Evolutionary conservation across 2,329 filamentous ascomycete species (phyloP), one percentile per base, ranked within the genome.

Genomic region (Helotiales sp.): DNA sequence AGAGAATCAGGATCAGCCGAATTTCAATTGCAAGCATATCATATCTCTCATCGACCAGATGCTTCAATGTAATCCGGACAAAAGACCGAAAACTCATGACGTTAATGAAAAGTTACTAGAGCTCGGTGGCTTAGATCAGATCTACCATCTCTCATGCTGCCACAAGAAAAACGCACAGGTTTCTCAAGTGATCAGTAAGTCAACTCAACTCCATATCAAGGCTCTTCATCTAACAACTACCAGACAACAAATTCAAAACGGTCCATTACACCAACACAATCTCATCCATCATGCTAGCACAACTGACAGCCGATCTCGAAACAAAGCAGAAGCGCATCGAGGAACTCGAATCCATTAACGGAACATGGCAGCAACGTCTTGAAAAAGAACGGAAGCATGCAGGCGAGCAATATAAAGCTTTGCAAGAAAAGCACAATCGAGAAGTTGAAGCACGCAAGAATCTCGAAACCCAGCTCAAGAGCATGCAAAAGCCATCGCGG

Each of bases 81-180:
- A 85, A 60, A 79, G 86, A 28, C 86, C 85, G 2, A 78, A 81
- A 0, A 84, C 83, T 2, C 74, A 77, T 11, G 83, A 86, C 71
- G 84, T 87, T 7, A 84, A 85, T 71, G 79, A 81, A 49, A 79
- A 79, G 61, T 75, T 84, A 3, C 80, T 79, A 1, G 80, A 80
- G 70, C 76, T 84, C 0, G 83, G 83, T 3, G 82, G 82, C 6
- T 76, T 84, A 26, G 80, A 82, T 45, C 82, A 85, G 62, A 78
- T 82, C 5, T 84, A 84, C 68, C 82, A 84, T 68, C 78, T 78
- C 13, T 71, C 75, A 22, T 84, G 82, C 70, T 84, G 83, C 72
- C 76, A 78, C 40, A 83, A 80, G 70, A 78, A 79, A 58, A 74
- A 69, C 45, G 69, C 73, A 0, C 72, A 73, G n/a, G 57, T 80